A percentile compares a stretch with the other conserved stretches of the same genome.
Conservation (phyloP, 371 early-diverging fungal genomes). For the Catenaria anguillulae region DNA sequence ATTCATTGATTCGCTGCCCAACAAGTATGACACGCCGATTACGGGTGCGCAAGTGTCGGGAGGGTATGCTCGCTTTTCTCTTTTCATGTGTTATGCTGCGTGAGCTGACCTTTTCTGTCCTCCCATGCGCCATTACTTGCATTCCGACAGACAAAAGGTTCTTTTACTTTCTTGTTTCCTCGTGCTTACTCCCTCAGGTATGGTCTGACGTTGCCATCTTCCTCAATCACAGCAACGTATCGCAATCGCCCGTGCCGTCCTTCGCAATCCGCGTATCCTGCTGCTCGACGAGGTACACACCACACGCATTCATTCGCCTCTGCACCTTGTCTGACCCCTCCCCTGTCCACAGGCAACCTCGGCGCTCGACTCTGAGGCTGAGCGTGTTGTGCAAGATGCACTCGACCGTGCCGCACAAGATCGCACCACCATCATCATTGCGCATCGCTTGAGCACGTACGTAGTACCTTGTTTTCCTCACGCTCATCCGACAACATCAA, state of each 20-base stretch:
- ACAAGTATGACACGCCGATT: conserved; percentile 54
- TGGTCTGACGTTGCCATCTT: too few relatives aligned
- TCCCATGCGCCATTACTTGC: too few relatives aligned
- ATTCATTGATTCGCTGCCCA: conserved; percentile 46
- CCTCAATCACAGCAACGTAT: too few relatives aligned
- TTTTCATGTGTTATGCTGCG: too few relatives aligned
- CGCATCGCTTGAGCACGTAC: conserved; percentile 25
- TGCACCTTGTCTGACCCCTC: too few relatives aligned
- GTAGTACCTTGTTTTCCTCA: not conserved
- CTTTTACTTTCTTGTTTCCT: too few relatives aligned
- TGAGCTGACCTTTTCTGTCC: too few relatives aligned
- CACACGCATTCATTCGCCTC: too few relatives aligned
- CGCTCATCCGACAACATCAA: not conserved
- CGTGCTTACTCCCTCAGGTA: conserved; percentile 43
- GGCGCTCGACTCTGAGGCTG: conserved; percentile 40
- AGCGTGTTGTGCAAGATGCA: conserved; percentile 43
- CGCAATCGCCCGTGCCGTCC: too few relatives aligned
- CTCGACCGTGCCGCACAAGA: conserved; percentile 38
- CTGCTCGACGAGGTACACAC: conserved; percentile 68
- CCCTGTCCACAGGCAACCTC: too few relatives aligned
- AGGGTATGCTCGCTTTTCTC: too few relatives aligned
- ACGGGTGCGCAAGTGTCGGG: not conserved
- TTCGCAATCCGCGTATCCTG: conserved; percentile 40
- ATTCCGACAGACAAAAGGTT: too few relatives aligned
- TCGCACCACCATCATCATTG: conserved; percentile 49